Base-by-base conservation (phyloP, 1,284 basidiomycete species). In the Austropuccinia psidii region DNA sequence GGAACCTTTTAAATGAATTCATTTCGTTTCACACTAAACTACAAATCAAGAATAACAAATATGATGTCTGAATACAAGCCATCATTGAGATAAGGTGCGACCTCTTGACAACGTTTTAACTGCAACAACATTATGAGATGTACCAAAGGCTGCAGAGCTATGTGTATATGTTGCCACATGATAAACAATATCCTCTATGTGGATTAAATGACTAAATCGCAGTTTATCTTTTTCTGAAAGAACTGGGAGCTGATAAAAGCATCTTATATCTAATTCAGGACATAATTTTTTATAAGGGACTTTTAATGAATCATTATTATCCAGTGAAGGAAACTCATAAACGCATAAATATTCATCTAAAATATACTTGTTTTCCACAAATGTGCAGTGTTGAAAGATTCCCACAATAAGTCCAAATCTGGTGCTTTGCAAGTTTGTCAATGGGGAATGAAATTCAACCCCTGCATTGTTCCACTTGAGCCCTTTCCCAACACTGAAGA, bases 81-180 rank as follows among this genome's bases (percentile, higher is more conserved):
- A n/a, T n/a, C n/a, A n/a, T n/a, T n/a, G n/a, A n/a, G n/a, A n/a
- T n/a, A n/a, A n/a, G 33, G 64, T 35, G 4, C 35, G 65, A 55
- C 49, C n/a, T 41, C 50, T 19, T 8, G 49, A 41, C 13, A 67
- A 37, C 24, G 65, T 54, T 24, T 67, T 67, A 4, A 67, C 65
- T 41, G 65, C 65, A 55, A 67, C 41, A 27, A 67, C 27, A 67
- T 67, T 55, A 37, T 67, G 65, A 17, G 37, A 9, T 21, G 65
- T 67, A 13, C 41, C 39, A 27, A 41, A 67, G 39, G 15, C 41
- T 13, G 24, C 39, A 3, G 52, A 52, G 43, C 33, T 35, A 50
- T 70, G 55, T 47, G 47, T 37, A 58, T 45, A 69, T 5, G 24
- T 49, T 21, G 54, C 67, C 1, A 24, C 24, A 24, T 69, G 67